phyloP scores from a whole-genome alignment of 352 stramenopile genomes.

The Nothophytophthora sp. region DNA sequence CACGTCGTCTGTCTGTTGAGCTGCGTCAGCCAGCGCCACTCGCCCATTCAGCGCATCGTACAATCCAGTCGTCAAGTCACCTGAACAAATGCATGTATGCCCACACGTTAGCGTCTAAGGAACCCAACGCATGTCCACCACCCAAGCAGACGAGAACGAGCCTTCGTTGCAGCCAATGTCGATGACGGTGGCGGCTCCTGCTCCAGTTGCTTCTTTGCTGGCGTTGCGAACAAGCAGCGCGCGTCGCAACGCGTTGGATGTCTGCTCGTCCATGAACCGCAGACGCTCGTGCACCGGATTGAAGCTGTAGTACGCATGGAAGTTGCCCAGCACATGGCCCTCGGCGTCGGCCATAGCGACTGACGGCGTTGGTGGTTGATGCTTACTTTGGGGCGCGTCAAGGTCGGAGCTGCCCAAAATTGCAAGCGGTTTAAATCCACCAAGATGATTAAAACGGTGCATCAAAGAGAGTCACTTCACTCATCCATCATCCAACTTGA shows the following conservation, averaged over 20 bases:
- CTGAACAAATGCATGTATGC: conserved; percentile 5
- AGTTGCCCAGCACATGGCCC: conserved; percentile 82
- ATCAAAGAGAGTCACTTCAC: not conserved
- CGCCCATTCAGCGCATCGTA: conserved; percentile 59
- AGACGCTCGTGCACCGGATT: conserved; percentile 74
- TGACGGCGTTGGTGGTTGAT: not conserved
- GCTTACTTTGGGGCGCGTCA: no score
- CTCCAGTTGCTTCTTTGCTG: not conserved
- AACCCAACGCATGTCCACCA: not conserved
- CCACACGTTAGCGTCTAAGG: no score
- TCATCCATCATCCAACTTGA: conserved; percentile 1
- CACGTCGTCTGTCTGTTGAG: conserved; percentile 29
- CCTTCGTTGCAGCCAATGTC: conserved; percentile 88
- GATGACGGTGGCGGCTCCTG: conserved; percentile 44
- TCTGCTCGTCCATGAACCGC: conserved; percentile 66
- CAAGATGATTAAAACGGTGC: conserved; percentile 2
- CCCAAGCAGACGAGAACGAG: no score
- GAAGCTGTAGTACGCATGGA: conserved; percentile 87
- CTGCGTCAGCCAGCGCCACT: conserved; percentile 4
- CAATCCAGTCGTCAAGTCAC: conserved; percentile 70
- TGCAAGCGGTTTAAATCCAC: not conserved
- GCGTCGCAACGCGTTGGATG: conserved; percentile 37
- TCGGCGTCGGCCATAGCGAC: conserved; percentile 43
- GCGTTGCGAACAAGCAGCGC: conserved; percentile 34
- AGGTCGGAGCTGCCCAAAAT: no score